These are phyloP conservation scores for Lantana camara DNA, from an alignment of 257 asterid species.

Conservation along the genomic window DNA sequence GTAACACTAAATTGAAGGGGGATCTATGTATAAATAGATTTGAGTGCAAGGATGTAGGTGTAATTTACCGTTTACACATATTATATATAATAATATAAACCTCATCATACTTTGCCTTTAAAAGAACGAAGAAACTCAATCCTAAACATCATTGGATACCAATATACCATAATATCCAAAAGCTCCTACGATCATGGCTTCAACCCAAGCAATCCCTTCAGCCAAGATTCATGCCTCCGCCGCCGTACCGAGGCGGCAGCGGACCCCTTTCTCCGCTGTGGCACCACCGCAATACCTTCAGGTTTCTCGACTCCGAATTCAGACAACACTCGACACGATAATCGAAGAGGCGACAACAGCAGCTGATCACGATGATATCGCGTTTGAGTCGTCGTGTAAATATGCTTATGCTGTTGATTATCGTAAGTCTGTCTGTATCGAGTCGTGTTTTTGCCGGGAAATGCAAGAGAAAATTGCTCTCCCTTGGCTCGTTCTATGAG, in stretches of 20 bases:
- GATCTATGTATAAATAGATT: too few species aligned
- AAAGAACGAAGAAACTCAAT: too few species aligned
- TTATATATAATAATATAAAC: too few species aligned
- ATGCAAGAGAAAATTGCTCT: neutral
- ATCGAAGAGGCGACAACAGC: neutral
- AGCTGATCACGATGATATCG: neutral
- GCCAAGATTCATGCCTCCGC: neutral
- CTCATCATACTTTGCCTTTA: too few species aligned
- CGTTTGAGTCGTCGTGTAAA: too few species aligned
- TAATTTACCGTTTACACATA: too few species aligned
- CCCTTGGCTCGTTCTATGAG: too few species aligned
- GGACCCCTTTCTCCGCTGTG: constrained; percentile 31
- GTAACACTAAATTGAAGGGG: too few species aligned
- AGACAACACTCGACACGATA: constrained; percentile 21
- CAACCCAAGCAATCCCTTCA: neutral
- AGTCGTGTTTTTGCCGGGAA: constrained; percentile 4
- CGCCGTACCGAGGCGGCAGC: neutral
- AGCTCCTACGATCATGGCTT: neutral
- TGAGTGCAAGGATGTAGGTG: too few species aligned
- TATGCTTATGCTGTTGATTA: neutral
- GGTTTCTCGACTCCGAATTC: constrained; percentile 1
- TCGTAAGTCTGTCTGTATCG: too few species aligned
- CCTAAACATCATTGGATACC: too few species aligned
- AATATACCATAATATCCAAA: too few species aligned
- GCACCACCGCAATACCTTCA: constrained; percentile 27